Conservation (phyloP, 1,284 basidiomycete genomes). For the Ceratobasidium sp. region DNA sequence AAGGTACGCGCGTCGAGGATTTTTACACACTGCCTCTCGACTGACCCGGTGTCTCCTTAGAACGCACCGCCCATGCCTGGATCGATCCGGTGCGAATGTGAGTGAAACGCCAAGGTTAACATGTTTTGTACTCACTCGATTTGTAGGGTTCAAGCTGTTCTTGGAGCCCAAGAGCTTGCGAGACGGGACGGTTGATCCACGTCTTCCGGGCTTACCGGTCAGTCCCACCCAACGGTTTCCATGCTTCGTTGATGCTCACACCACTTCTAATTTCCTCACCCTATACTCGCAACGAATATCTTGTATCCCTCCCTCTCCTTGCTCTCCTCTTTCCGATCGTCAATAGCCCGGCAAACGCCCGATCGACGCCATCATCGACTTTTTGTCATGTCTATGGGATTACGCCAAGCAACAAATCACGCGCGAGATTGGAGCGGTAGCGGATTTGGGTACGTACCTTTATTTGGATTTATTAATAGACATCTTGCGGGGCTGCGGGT, state of each 20-base stretch:
- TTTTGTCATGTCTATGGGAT: conserved; percentile 83
- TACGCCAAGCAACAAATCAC: conserved; percentile 88
- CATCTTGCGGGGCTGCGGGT: no score
- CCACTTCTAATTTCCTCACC: no score
- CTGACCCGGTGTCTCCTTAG: conserved; percentile 41
- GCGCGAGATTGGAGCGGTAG: conserved; percentile 82
- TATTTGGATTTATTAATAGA: not conserved
- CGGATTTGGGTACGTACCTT: conserved; percentile 75
- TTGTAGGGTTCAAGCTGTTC: conserved; percentile 79
- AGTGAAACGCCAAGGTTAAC: not conserved
- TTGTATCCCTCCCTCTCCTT: not conserved
- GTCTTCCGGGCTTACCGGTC: not conserved
- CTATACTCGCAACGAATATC: no score
- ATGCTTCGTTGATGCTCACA: not conserved
- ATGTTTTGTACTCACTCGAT: conserved; percentile 45
- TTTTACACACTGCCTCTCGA: conserved; percentile 5
- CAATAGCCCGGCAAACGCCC: conserved; percentile 77
- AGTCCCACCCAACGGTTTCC: conserved; percentile 58
- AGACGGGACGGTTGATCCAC: conserved; percentile 76
- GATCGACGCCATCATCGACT: conserved; percentile 82
- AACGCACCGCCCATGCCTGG: conserved; percentile 77
- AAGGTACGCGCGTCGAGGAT: conserved; percentile 58
- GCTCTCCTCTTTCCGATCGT: not conserved
- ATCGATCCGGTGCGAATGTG: conserved; percentile 78
- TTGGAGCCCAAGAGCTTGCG: conserved; percentile 81